Base-by-base conservation (phyloP, 2,329 filamentous ascomycete species). In the Penicillium olsonii region DNA sequence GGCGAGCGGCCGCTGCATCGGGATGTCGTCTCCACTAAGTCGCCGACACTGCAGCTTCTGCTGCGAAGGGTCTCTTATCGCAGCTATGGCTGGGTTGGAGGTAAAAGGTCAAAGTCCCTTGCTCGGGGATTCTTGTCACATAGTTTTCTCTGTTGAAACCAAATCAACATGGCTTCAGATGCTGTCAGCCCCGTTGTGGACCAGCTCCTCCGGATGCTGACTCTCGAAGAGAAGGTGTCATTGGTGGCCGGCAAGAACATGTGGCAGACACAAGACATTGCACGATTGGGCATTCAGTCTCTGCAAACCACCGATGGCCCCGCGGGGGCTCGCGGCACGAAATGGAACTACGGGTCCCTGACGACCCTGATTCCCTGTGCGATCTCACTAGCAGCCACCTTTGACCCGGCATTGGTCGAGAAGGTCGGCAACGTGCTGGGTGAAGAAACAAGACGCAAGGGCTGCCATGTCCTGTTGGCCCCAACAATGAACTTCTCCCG, bases 241-340 rank as follows among this genome's bases (percentile, higher is more conserved):
- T 29, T 29, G 9, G 8, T 29, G 3, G 27, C 27, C 12, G 27
- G 27, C 8, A 5, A 29, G 27, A 29, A 29, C 12, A 29, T 29
- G 27, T 88, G 85, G 85, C 83, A 87, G 61, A 86, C 85, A 27
- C 80, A 82, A 57, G 68, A 80, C 12, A 73, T 88, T 6, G 81
- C 82, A 9, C 66, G 81, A 18, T 78, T 84, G 60, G 80, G 81
- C 2, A 77, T 88, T 27, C 85, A 85, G 5, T 83, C 84, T 0
- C 74, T 88, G 26, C 82, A 85, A 40, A 76, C 85, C 39, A 81
- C 83, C 31, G 86, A 89, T 59, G 85, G 86, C 0, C 87, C 87
- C 31, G 88, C 87, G 65, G 86, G 86, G 42, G 80, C 86, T 27
- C 77, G 86, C 55, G 85, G 85, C 42, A 84, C 81, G 39, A 83